Evolutionary conservation across 345 rosid genomes (phyloP), one percentile per base, ranked within the genome.

Genomic region (Rhodamnia argentea): DNA sequence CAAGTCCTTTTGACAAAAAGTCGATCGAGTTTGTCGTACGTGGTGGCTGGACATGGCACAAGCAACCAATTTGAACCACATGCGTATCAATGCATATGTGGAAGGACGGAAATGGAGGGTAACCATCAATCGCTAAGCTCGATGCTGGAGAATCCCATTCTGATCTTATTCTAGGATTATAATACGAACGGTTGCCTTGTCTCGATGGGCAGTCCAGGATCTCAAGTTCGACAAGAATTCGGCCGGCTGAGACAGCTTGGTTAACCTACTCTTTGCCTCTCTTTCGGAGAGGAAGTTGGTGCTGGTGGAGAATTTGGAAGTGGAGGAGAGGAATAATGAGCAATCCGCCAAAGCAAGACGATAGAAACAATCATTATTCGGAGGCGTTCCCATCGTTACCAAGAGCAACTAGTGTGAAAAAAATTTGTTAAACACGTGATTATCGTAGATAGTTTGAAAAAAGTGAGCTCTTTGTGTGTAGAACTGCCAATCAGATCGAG

Each of bases 241-340:
- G 90, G 96, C 96, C 94, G 95, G 96, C 95, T 83, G 70, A 86
- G 93, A 89, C 96, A 88, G 90, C 92, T 90, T 87, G 81, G 88
- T 90, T 92, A 89, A 91, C 93, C 91, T 92, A 90, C 84, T 88
- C 92, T 83, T 87, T 59, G 87, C 90, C 88, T 84, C 52, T 54
- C 51, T 58, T 78, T 85, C 51, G 58, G 53, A 70, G 60, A 59
- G 83, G 40, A 62, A 40, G 44, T 60, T 16, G 86, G 84, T 64
- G 42, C 24, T 18, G 74, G 74, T 6, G 8, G 58, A 85, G 40
- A 70, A 74, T 76, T 51, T 22, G 52, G 15, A 24, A 47, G 51
- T 32, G 58, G 59, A 53, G 52, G 7, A 81, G 81, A 53, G 53
- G 51, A 29, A 78, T 51, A 82, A 87, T 84, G 88, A 83, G 91